phyloP scores from a whole-genome alignment of 257 asterid species.

The Gardenia jasminoides region DNA sequence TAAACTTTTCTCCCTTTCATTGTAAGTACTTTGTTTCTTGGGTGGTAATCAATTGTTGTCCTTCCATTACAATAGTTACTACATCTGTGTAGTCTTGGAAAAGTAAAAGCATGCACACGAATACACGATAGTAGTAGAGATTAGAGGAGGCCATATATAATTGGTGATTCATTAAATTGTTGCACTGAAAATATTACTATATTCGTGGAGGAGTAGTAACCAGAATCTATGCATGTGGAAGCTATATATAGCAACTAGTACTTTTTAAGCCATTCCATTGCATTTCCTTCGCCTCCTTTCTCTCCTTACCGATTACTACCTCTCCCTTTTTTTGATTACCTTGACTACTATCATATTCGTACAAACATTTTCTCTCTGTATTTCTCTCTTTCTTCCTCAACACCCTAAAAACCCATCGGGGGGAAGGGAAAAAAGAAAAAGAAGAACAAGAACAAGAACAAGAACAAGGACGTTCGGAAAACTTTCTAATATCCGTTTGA shows the following conservation, averaged over 20 bases:
- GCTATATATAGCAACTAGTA: slow-evolving; percentile 7
- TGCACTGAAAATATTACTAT: no score
- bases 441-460: not conserved
- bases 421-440: no score
- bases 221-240: not conserved
- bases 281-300: slow-evolving; percentile 38
- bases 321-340: not conserved
- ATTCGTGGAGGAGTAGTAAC: not conserved
- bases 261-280: slow-evolving; percentile 7
- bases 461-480: not conserved
- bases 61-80: no score
- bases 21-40: not conserved
- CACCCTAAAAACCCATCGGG: not conserved
- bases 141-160: no score
- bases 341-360: not conserved
- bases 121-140: no score
- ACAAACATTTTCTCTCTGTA: not conserved
- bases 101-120: not conserved
- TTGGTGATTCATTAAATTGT: not conserved
- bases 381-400: slow-evolving; percentile 12
- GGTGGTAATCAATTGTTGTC: not conserved
- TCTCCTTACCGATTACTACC: slow-evolving; percentile 37
- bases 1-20: not conserved
- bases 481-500: not conserved
- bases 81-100: not conserved